These are phyloP conservation scores for Pseudocercospora macadamiae DNA, from an alignment of 2,329 filamentous ascomycete genomes.

Conservation along the genomic window DNA sequence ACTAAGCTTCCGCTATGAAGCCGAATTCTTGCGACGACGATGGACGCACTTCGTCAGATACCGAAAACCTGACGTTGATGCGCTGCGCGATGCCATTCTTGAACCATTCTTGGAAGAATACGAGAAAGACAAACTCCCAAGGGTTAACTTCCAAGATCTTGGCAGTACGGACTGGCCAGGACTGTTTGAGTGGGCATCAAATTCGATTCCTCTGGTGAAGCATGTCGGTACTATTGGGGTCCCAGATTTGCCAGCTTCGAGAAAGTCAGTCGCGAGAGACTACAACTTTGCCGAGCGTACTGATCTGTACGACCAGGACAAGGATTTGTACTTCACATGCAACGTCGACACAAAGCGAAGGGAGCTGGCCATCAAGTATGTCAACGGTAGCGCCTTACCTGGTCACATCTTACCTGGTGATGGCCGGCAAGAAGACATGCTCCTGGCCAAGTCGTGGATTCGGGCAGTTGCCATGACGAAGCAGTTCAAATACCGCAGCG, in stretches of 20 bases:
- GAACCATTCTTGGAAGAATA: constrained; percentile 68
- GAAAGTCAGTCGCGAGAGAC: not conserved
- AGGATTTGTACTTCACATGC: constrained; percentile 27
- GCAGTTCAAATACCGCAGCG: constrained; percentile 43
- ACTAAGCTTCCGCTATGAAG: constrained; percentile 42
- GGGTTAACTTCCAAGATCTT: constrained; percentile 66
- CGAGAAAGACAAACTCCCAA: constrained; percentile 61
- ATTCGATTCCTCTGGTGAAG: constrained; percentile 39
- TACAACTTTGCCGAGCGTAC: constrained; percentile 21
- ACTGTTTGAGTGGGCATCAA: constrained; percentile 68
- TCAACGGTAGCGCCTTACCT: constrained; percentile 21
- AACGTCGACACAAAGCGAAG: constrained; percentile 25
- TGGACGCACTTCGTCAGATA: constrained; percentile 38
- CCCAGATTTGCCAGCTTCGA: constrained; percentile 18
- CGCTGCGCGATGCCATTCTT: constrained; percentile 66
- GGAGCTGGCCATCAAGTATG: constrained; percentile 22
- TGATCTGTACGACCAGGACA: constrained; percentile 18
- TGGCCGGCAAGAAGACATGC: constrained; percentile 24
- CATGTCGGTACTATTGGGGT: constrained; percentile 46
- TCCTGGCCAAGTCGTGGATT: constrained; percentile 48
- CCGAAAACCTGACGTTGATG: constrained; percentile 40
- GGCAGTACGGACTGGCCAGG: constrained; percentile 68
- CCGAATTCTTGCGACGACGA: constrained; percentile 42
- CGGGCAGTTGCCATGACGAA: constrained; percentile 50
- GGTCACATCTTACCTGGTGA: constrained; percentile 15